Conservation (phyloP, 2,329 filamentous ascomycete genomes). For the Ophiocordyceps polyrhachis-furcata region DNA sequence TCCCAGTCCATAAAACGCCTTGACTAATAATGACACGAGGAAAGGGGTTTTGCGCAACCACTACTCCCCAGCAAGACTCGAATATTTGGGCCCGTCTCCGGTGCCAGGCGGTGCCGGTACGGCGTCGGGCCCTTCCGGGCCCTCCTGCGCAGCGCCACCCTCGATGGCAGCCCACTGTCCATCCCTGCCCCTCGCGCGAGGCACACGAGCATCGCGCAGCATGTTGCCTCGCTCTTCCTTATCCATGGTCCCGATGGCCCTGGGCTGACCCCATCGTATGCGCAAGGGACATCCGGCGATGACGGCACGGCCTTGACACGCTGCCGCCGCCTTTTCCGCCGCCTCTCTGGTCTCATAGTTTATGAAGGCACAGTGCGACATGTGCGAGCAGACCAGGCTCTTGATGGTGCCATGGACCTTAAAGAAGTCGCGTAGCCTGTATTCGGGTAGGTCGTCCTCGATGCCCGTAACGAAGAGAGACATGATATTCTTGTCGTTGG, state of each 20-base stretch:
- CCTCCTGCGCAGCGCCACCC: slow-evolving; percentile 11
- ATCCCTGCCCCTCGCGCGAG: slow-evolving; percentile 10
- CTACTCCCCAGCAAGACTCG: slow-evolving; percentile 68
- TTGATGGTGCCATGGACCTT: slow-evolving; percentile 75
- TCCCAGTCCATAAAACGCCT: slow-evolving; percentile 8
- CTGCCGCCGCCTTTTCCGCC: slow-evolving; percentile 69
- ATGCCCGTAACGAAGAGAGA: slow-evolving; percentile 90
- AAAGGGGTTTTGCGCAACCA: background rate
- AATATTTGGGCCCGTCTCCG: slow-evolving; percentile 57
- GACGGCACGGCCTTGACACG: slow-evolving; percentile 73
- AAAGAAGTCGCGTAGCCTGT: slow-evolving; percentile 82
- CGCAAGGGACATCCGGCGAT: slow-evolving; percentile 81
- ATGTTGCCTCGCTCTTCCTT: slow-evolving; percentile 68
- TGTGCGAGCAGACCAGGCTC: slow-evolving; percentile 87
- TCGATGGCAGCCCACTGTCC: slow-evolving; percentile 13
- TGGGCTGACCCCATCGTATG: slow-evolving; percentile 84
- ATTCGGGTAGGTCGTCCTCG: slow-evolving; percentile 88
- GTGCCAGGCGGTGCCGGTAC: slow-evolving; percentile 66
- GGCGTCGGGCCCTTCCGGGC: slow-evolving; percentile 12
- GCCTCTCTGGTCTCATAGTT: slow-evolving; percentile 76
- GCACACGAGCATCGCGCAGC: slow-evolving; percentile 47
- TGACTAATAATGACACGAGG: slow-evolving; percentile 5
- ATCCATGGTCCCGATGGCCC: slow-evolving; percentile 80
- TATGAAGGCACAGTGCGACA: slow-evolving; percentile 91
- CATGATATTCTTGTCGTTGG: slow-evolving; percentile 67